Conservation (phyloP, 768 basidiomycete genomes). For the Pholiota conissans region DNA sequence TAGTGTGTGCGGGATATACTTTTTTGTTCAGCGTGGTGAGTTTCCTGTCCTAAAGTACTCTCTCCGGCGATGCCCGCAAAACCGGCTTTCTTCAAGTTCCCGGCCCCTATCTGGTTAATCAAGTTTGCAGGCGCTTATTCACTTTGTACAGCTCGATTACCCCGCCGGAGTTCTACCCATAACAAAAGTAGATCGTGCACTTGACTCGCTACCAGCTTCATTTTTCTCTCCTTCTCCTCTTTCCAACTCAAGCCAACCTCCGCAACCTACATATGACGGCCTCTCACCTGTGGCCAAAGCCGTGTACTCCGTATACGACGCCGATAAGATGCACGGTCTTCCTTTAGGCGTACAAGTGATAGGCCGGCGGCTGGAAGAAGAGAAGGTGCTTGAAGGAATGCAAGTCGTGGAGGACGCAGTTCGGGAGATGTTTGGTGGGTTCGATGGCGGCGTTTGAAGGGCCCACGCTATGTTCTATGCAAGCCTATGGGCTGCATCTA, state of each 20-base stretch:
- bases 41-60: too few relatives aligned
- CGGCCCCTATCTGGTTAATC: slow-evolving; percentile 14
- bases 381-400: slow-evolving; percentile 72
- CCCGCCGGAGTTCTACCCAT: slow-evolving; percentile 59
- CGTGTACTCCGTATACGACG: slow-evolving; percentile 55
- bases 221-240: slow-evolving; percentile 21
- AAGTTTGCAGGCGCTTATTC: slow-evolving; percentile 42
- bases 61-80: too few relatives aligned
- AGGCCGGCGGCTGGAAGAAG: slow-evolving; percentile 66
- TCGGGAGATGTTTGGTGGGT: slow-evolving; percentile 26
- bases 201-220: slow-evolving; percentile 37
- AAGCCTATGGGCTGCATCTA: not conserved
- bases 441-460: slow-evolving; percentile 17
- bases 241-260: too few relatives aligned
- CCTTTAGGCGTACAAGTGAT: slow-evolving; percentile 69
- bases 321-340: slow-evolving; percentile 63
- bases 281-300: slow-evolving; percentile 34
- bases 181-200: slow-evolving; percentile 43
- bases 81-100: not conserved
- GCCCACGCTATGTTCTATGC: not conserved
- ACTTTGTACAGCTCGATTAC: slow-evolving; percentile 31
- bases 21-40: slow-evolving; percentile 68
- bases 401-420: slow-evolving; percentile 47
- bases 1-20: slow-evolving; percentile 62
- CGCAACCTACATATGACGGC: too few relatives aligned